phyloP scores from a whole-genome alignment of 1,284 basidiomycete species.

The Polyporus tsugae region DNA sequence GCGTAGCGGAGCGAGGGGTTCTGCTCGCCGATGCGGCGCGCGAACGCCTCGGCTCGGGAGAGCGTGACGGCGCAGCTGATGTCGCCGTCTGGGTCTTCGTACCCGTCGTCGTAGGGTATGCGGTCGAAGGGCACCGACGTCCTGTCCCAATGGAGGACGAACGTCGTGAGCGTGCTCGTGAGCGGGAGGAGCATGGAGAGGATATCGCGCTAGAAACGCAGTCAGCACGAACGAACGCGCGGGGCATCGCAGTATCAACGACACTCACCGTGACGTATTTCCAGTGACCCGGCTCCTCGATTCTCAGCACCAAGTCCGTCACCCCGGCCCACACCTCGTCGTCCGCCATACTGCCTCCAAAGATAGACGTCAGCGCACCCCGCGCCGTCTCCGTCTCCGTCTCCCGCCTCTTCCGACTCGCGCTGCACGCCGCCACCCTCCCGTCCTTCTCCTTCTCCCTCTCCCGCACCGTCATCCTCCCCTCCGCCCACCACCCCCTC shows the following conservation, averaged over 20 bases:
- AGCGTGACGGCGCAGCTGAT: neutral
- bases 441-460: neutral
- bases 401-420: neutral
- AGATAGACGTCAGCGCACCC: slow-evolving; percentile 20
- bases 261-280: slow-evolving; percentile 25
- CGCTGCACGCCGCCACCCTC: neutral
- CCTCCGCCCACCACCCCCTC: slow-evolving; percentile 26
- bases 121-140: slow-evolving; percentile 30
- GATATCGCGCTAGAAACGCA: slow-evolving; percentile 17
- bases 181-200: slow-evolving; percentile 24
- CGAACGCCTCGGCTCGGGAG: slow-evolving; percentile 19
- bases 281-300: slow-evolving; percentile 30
- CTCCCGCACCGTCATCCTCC: neutral
- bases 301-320: slow-evolving; percentile 23
- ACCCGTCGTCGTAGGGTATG: slow-evolving; percentile 19
- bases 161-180: slow-evolving; percentile 18
- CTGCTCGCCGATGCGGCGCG: slow-evolving; percentile 15
- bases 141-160: slow-evolving; percentile 28
- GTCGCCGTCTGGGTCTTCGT: slow-evolving; percentile 2
- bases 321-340: slow-evolving; percentile 23
- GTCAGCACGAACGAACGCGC: slow-evolving; percentile 3
- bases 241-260: neutral
- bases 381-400: neutral
- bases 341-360: slow-evolving; percentile 15
- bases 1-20: slow-evolving; percentile 23